Base-by-base conservation (phyloP, 2,329 filamentous ascomycete genomes). In the Nemania serpens region DNA sequence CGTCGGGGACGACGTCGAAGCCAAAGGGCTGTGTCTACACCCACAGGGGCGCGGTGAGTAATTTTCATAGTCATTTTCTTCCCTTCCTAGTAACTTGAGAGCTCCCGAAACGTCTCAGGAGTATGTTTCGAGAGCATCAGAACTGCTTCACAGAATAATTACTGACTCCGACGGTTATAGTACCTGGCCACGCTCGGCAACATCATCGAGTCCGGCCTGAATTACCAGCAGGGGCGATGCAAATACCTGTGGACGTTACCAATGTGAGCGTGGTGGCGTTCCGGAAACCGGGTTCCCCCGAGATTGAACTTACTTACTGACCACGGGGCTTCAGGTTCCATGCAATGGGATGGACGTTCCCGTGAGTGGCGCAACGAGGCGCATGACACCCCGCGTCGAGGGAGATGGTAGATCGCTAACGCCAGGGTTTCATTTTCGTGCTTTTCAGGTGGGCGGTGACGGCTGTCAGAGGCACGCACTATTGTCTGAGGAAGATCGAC, bases 21-120 rank as follows among this genome's bases (percentile, higher is more conserved):
- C 95, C 95, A 1, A 98, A 99, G 75, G 95, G 95, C 5, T 94
- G 97, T 2, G 88, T 96, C 57, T 97, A 90, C 72, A 97, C 92
- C 1, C 91, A 98, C 75, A 85, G 95, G 48, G 91, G 93, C 3
- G 87, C 87, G n/a, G n/a, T n/a, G n/a, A n/a, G n/a, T n/a, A n/a
- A n/a, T n/a, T n/a, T n/a, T n/a, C n/a, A n/a, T n/a, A n/a, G n/a
- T n/a, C n/a, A n/a, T n/a, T n/a, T n/a, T n/a, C n/a, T n/a, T n/a
- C n/a, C n/a, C n/a, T n/a, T n/a, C n/a, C n/a, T n/a, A n/a, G n/a
- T n/a, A n/a, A n/a, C n/a, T n/a, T n/a, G n/a, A n/a, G n/a, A n/a
- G n/a, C n/a, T n/a, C n/a, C n/a, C n/a, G n/a, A n/a, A n/a, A n/a
- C n/a, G n/a, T n/a, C n/a, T n/a, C n/a, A n/a, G n/a, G n/a, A n/a